phyloP scores from a whole-genome alignment of 495 filamentous ascomycete species.

The Usnea hakonensis region DNA sequence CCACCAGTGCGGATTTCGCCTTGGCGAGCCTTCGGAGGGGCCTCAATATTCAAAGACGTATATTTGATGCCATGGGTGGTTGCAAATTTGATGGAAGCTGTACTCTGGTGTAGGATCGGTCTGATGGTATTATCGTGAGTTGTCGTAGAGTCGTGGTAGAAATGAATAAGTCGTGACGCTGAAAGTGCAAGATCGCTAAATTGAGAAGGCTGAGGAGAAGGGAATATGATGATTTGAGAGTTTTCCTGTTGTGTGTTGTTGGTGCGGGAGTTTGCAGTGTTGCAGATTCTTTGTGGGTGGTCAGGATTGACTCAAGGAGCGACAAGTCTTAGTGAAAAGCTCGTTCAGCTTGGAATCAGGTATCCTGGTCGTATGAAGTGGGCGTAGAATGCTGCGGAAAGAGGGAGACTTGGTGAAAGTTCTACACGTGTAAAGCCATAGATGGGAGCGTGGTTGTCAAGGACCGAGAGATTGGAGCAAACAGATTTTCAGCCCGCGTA shows the following conservation, averaged over 20 bases:
- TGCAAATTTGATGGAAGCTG: not conserved
- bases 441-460: not conserved
- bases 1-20: not conserved
- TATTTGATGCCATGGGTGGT: slow-evolving; percentile 4
- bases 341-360: slow-evolving; percentile 9
- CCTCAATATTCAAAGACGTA: not conserved
- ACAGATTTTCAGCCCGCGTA: not conserved
- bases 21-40: not conserved
- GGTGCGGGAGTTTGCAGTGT: slow-evolving; percentile 8
- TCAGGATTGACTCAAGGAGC: slow-evolving; percentile 11
- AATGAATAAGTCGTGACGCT: slow-evolving; percentile 20
- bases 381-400: not conserved
- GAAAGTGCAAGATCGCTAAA: slow-evolving; percentile 18
- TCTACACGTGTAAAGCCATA: slow-evolving; percentile 12
- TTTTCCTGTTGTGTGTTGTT: slow-evolving; percentile 1
- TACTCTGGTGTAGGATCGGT: not conserved
- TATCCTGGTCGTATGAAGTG: not conserved
- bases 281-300: not conserved
- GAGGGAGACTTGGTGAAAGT: slow-evolving; percentile 1
- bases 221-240: not conserved
- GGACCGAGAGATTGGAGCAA: not conserved
- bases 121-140: not conserved
- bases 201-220: slow-evolving; percentile 3
- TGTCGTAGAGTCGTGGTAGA: slow-evolving; percentile 7
- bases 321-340: slow-evolving; percentile 22